A percentile compares a stretch with the other conserved stretches of the same genome.
These are phyloP conservation scores for Poa annua DNA, from an alignment of 176 grass and related monocot genomes.

Conservation along the genomic window DNA sequence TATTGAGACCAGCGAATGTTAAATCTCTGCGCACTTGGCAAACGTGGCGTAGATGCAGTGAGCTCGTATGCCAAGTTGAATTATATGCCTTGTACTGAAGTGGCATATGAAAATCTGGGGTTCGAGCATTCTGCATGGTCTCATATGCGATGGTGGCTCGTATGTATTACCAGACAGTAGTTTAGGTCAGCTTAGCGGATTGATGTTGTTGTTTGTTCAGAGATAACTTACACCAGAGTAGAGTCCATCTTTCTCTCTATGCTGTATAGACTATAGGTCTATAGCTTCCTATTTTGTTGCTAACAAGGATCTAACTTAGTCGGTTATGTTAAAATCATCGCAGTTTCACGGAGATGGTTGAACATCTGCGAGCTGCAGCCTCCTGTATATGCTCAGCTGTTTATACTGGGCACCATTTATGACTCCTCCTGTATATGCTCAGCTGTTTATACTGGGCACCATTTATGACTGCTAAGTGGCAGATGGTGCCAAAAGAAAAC, in stretches of 20 bases:
- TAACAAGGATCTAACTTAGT: slow-evolving; percentile 60
- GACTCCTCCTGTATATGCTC: slow-evolving; percentile 54
- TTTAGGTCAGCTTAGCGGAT: no score
- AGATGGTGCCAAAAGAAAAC: slow-evolving; percentile 44
- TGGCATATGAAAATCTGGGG: slow-evolving; percentile 57
- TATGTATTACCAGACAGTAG: slow-evolving; percentile 39
- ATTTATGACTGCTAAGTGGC: slow-evolving; percentile 45
- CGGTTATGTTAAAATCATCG: slow-evolving; percentile 36
- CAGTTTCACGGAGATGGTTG: slow-evolving; percentile 47
- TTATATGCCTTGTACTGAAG: slow-evolving; percentile 54
- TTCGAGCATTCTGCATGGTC: slow-evolving; percentile 37
- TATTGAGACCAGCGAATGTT: slow-evolving; percentile 30
- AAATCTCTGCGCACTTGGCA: slow-evolving; percentile 49
- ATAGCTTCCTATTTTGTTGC: slow-evolving; percentile 43
- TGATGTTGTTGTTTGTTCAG: slow-evolving; percentile 70
- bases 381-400: no score
- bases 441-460: slow-evolving; percentile 41
- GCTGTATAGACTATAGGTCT: slow-evolving; percentile 67
- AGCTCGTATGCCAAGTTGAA: slow-evolving; percentile 51
- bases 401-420: no score
- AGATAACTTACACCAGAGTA: slow-evolving; percentile 65
- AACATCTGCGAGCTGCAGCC: slow-evolving; percentile 47
- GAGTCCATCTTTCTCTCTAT: slow-evolving; percentile 48
- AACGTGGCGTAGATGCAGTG: slow-evolving; percentile 50
- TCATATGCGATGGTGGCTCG: slow-evolving; percentile 54